Conservation (phyloP, 2,329 filamentous ascomycete genomes). For the Fusarium brachygibbosum region DNA sequence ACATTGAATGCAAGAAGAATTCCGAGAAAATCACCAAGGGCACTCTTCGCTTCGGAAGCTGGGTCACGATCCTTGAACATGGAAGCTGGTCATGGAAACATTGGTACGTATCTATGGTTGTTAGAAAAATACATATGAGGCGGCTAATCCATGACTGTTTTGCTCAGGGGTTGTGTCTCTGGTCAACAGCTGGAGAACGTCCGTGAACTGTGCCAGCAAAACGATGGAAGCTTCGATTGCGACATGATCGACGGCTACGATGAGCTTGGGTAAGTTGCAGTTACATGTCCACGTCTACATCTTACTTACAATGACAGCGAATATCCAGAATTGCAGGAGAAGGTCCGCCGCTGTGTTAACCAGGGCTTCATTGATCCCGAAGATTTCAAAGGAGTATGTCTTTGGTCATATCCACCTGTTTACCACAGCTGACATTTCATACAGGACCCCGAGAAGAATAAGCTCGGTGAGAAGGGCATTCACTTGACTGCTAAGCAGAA, state of each 20-base stretch:
- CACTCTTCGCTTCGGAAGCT: constrained; percentile 81
- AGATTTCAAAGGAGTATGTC: constrained; percentile 88
- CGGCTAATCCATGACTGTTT: constrained; percentile 1
- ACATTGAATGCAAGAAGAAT: constrained; percentile 78
- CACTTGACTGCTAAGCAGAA: constrained; percentile 60
- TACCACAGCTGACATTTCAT: constrained; percentile 21
- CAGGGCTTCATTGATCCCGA: constrained; percentile 86
- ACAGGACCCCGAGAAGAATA: constrained; percentile 82
- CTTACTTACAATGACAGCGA: constrained; percentile 51
- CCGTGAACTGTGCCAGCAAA: constrained; percentile 66
- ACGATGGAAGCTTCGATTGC: constrained; percentile 67
- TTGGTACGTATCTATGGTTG: constrained; percentile 71
- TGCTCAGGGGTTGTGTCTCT: constrained; percentile 85
- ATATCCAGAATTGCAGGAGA: constrained; percentile 75
- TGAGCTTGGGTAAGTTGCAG: constrained; percentile 69
- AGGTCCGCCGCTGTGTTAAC: constrained; percentile 77
- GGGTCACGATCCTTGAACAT: constrained; percentile 73
- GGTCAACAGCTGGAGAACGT: constrained; percentile 78
- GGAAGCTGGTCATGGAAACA: constrained; percentile 84
- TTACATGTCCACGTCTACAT: background rate
- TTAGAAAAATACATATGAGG: background rate
- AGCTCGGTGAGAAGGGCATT: constrained; percentile 75
- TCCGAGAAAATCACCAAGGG: constrained; percentile 81
- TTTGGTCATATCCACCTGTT: background rate
- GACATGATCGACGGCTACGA: constrained; percentile 85